These are phyloP conservation scores for Fusarium sterilihyphosum DNA, from an alignment of 2,329 filamentous ascomycete genomes.

Conservation along the genomic window DNA sequence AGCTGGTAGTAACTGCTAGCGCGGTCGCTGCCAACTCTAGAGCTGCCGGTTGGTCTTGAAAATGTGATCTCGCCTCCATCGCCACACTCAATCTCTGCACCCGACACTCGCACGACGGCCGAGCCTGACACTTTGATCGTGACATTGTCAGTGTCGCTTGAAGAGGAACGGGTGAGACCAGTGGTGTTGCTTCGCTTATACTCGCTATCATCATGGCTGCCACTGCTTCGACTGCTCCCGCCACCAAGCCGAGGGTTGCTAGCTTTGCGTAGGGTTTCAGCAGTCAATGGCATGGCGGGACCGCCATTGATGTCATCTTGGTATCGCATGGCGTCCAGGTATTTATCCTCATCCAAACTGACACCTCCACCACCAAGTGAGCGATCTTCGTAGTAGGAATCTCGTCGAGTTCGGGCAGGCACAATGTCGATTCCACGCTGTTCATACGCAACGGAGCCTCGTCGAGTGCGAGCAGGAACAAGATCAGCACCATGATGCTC, in stretches of 20 bases:
- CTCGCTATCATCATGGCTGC: slow-evolving; percentile 71
- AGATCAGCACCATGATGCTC: slow-evolving; percentile 52
- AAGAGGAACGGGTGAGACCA: slow-evolving; percentile 64
- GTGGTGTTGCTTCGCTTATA: slow-evolving; percentile 70
- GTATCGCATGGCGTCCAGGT: slow-evolving; percentile 55
- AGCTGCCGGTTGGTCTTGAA: slow-evolving; percentile 46
- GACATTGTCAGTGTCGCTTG: slow-evolving; percentile 65
- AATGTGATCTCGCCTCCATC: slow-evolving; percentile 71
- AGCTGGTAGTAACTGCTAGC: slow-evolving; percentile 59
- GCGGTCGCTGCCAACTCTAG: slow-evolving; percentile 61
- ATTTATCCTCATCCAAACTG: slow-evolving; percentile 52
- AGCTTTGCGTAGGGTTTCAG: slow-evolving; percentile 63
- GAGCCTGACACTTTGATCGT: slow-evolving; percentile 69
- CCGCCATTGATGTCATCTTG: slow-evolving; percentile 63
- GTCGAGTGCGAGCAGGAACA: slow-evolving; percentile 50
- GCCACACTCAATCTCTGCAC: slow-evolving; percentile 66
- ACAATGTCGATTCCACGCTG: slow-evolving; percentile 52
- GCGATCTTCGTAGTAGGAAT: slow-evolving; percentile 54
- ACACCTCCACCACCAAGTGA: slow-evolving; percentile 48
- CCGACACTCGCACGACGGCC: slow-evolving; percentile 65
- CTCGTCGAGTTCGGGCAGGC: slow-evolving; percentile 47
- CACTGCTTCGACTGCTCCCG: slow-evolving; percentile 65
- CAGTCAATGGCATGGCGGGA: slow-evolving; percentile 61
- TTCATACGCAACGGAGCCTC: slow-evolving; percentile 52
- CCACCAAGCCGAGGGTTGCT: slow-evolving; percentile 55